Evolutionary conservation across 2,329 filamentous ascomycete species (phyloP), one percentile per base, ranked within the genome.

Genomic region (Monilinia fructicola): DNA sequence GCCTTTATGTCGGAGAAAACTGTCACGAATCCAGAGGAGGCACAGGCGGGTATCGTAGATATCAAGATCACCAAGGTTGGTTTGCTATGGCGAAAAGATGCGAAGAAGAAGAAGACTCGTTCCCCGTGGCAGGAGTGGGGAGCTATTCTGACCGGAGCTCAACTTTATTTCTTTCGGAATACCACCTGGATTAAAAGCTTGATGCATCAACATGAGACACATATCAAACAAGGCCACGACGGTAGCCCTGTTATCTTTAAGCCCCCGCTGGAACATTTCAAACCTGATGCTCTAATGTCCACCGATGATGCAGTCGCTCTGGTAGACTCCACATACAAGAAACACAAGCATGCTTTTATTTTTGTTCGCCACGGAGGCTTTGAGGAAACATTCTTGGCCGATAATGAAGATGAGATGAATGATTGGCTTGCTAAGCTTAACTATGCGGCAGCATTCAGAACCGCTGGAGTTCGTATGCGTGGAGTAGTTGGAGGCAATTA

Each of bases 61-160:
- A 96, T 99, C 76, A 97, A 97, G 73, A 90, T 98, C 55, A 97
- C 94, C 54, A 99, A 98, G 78, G 93, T 99, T 60, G 95, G 95
- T 4, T 81, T 97, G 1, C 78, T 99, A 42, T 99, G 95, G 95
- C 88, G 95, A 54, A 99, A 99, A 76, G 93, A 97, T 70, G 81
- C 85, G 1, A 97, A 96, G 80, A 97, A 94, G 79, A 94, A 95
- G 79, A 96, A 96, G 78, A 90, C 93, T 0, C 86, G 94, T 54
- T 97, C 94, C 14, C 94, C 95, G 1, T 99, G 95, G 95, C 94
- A 97, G 76, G 95, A 99, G 83, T 99, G 95, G 95, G 95, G 95
- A 63, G 95, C 93, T 31, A 90, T 99, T 67, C 84, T 99, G 40
- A 99, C 95, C 0, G 92, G 94, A n/a, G 96, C 95, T 7, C 94